phyloP scores from a whole-genome alignment of 2,329 filamentous ascomycete species.

The Fusarium subtropicale region DNA sequence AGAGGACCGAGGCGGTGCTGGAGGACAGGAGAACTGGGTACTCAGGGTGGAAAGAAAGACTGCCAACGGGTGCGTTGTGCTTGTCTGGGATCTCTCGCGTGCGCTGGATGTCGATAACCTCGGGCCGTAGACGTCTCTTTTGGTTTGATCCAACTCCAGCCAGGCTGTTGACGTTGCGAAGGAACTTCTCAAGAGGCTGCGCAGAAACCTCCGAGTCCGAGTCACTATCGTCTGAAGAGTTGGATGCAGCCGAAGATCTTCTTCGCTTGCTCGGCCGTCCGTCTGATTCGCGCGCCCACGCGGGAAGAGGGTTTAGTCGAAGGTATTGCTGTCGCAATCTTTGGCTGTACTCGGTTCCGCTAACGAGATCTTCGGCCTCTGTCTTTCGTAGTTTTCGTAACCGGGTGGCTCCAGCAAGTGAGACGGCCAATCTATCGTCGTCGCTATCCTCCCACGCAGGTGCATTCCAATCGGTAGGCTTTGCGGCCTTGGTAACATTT shows the following conservation, averaged over 20 bases:
- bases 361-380: constrained; percentile 87
- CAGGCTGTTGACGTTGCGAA: constrained; percentile 79
- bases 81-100: constrained; percentile 84
- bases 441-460: constrained; percentile 95
- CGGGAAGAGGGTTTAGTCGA: constrained; percentile 68
- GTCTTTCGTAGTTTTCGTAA: constrained; percentile 85
- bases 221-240: constrained; percentile 64
- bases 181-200: constrained; percentile 81
- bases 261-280: constrained; percentile 63
- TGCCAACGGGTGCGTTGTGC: constrained; percentile 83
- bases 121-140: constrained; percentile 81
- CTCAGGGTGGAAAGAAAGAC: constrained; percentile 88
- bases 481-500: constrained; percentile 45
- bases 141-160: constrained; percentile 65
- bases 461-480: constrained; percentile 53
- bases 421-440: constrained; percentile 87
- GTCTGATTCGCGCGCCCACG: constrained; percentile 67
- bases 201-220: constrained; percentile 72
- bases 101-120: constrained; percentile 90
- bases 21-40: constrained; percentile 91
- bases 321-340: constrained; percentile 83
- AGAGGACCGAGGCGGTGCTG: constrained; percentile 85
- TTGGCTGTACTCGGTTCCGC: constrained; percentile 84
- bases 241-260: constrained; percentile 64
- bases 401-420: constrained; percentile 78